phyloP scores from a whole-genome alignment of 306 rosid genomes.

The Prunus fruticosa region DNA sequence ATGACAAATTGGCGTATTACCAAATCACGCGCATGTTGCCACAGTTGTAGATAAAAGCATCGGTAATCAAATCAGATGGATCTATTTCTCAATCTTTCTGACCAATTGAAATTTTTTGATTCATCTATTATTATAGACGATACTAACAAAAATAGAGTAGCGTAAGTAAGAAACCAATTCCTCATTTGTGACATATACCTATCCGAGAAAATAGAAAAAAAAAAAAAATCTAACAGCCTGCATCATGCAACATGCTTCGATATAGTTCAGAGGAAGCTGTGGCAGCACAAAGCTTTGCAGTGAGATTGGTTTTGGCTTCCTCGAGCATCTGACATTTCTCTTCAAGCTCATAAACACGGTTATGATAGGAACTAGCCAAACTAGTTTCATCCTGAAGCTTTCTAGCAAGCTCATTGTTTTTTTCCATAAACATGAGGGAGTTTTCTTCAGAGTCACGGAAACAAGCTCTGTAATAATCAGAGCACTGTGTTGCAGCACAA shows the following conservation, averaged over 20 bases:
- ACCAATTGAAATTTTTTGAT: too few relatives aligned
- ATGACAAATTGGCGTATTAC: too few relatives aligned
- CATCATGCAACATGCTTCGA: slow-evolving; percentile 3
- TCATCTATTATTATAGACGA: too few relatives aligned
- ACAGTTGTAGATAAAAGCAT: too few relatives aligned
- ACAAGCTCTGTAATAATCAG: too few relatives aligned
- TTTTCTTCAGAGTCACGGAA: neutral
- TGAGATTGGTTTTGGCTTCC: neutral
- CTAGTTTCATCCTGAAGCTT: neutral
- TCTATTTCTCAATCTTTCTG: too few relatives aligned
- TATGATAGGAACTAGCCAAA: neutral
- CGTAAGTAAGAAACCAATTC: neutral
- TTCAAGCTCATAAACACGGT: neutral
- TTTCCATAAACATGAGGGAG: neutral
- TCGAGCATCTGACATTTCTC: neutral
- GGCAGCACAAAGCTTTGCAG: slow-evolving; percentile 2
- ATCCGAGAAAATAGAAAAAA: neutral
- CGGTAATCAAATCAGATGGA: too few relatives aligned
- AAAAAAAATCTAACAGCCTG: neutral
- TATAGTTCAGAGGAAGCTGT: slow-evolving; percentile 3
- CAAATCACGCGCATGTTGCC: too few relatives aligned
- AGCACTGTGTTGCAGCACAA: too few relatives aligned
- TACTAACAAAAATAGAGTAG: neutral
- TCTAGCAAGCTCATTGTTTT: neutral
- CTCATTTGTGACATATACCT: neutral